These are phyloP conservation scores for Musa acuminata DNA, from an alignment of 176 grass and related monocot genomes.

Conservation along the genomic window DNA sequence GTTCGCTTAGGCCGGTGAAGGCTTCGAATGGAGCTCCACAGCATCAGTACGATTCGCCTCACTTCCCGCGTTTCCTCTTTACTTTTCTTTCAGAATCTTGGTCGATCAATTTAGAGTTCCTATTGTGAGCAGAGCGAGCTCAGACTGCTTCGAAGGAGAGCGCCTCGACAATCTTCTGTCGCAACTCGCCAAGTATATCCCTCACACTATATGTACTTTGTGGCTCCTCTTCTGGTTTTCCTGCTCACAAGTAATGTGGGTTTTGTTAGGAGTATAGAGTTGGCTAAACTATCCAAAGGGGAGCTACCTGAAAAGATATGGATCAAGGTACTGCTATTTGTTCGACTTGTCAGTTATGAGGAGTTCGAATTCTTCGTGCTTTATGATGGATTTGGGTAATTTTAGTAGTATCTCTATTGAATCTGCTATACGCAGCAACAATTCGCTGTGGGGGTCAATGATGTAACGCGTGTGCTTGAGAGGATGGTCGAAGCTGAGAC, in stretches of 20 bases:
- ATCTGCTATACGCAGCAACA: slow-evolving; percentile 40
- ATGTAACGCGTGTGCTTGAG: slow-evolving; percentile 90
- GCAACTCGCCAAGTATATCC: slow-evolving; percentile 41
- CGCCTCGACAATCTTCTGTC: slow-evolving; percentile 45
- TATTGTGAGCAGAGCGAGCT: not conserved
- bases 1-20: not conserved
- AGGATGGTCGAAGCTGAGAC: slow-evolving; percentile 41
- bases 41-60: not conserved
- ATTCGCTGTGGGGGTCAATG: slow-evolving; percentile 82
- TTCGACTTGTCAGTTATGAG: not conserved
- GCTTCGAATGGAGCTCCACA: not conserved
- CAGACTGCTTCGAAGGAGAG: slow-evolving; percentile 46
- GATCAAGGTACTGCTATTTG: slow-evolving; percentile 50
- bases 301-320: slow-evolving; percentile 75
- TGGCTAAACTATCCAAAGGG: slow-evolving; percentile 57
- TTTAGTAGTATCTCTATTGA: not conserved
- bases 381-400: too few species aligned
- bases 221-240: slow-evolving; percentile 8
- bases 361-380: not conserved
- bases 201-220: not conserved
- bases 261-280: slow-evolving; percentile 51
- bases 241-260: not conserved
- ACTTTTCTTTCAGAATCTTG: not conserved
- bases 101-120: not conserved
- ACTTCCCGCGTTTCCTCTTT: not conserved